Base-by-base conservation (phyloP, 495 filamentous ascomycete species). In the Pseudoneurospora amorphoporcata region DNA sequence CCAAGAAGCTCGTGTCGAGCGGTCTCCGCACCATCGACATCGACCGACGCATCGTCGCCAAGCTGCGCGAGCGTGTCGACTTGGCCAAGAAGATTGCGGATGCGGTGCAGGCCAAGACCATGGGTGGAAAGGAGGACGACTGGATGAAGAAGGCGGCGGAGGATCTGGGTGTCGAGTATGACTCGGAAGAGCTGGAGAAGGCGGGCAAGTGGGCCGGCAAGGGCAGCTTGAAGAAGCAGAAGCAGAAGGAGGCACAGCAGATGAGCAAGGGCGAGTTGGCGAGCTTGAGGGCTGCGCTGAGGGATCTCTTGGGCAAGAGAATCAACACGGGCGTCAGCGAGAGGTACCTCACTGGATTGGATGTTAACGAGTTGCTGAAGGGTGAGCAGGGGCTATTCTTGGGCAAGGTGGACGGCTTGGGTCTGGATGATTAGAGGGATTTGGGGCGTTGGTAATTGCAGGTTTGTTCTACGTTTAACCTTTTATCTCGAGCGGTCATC, bases 251-350 rank as follows among this genome's bases (percentile, higher is more conserved):
- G 78, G 90, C 87, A 32, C 86, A 88, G 42, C 86, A 78, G 40
- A 79, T 92, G 75, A 91, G 86, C 65, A 96, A 92, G 80, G 88
- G 81, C 8, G 92, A 96, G 78, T 70, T 97, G 69, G 87, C 83
- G 8, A 82, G 82, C 9, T 76, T 92, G 79, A 86, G 86, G 69
- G 87, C 83, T 8, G 87, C 93, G 80, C 81, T 95, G 76, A 89
- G 85, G 76, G 84, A 82, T 41, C 75, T 95, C 71, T 83, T 99
- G 76, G 85, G 83, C 37, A 88, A 92, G 81, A 86, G 92, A 65
- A 85, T 99, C 40, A 99, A 99, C 81, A 87, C 92, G 35, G 95
- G 95, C 6, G 94, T 99, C 14, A 97, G 93, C 76, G 94, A 94
- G 84, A 88, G 85, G 80, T 99, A 98, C 83, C 83, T 98, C 72